Evolutionary conservation across 2,329 filamentous ascomycete species (phyloP), one percentile per base, ranked within the genome.

Genomic region (Daldinia sp.): DNA sequence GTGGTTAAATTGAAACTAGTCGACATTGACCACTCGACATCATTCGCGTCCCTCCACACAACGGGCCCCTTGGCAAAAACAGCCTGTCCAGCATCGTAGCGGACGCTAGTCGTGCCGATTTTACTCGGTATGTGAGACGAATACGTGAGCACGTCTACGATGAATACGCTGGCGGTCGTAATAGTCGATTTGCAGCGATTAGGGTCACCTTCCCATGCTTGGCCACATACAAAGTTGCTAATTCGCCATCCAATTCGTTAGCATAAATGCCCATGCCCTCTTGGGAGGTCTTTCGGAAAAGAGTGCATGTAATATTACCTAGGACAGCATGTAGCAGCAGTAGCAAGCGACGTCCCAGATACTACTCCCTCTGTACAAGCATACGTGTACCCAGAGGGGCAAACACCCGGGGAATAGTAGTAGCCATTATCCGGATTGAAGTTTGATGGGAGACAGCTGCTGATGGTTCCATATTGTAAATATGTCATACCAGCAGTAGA

Each of bases 261-360:
- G 37, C 23, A 7, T n/a, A n/a, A 15, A 6, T 21, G 10, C 3
- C n/a, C n/a, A n/a, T n/a, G n/a, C n/a, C n/a, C n/a, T n/a, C n/a
- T n/a, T n/a, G n/a, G n/a, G n/a, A n/a, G n/a, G n/a, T n/a, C n/a
- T n/a, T n/a, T n/a, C n/a, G n/a, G n/a, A n/a, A n/a, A n/a, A n/a
- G n/a, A n/a, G 11, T 25, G 10, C 4, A n/a, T 15, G 7, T n/a
- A 7, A 23, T n/a, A 6, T 25, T 3, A 43, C 37, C 19, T 25
- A n/a, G 37, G 37, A 43, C 37, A 43, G 7, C 37, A 43, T 23
- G 37, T 43, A 13, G 37, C 37, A n/a, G 4, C 37, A 23, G 37
- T 23, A 23, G 11, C 37, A 25, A 10, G 13, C 4, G 19, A 25
- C 11, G 37, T 23, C 13, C 19, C 11, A 23, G 4, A 1, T 2